A percentile compares a stretch with the other conserved stretches of the same genome.
These are phyloP conservation scores for Dispira parvispora DNA, from an alignment of 192 early-diverging fungal species.

Conservation along the genomic window DNA sequence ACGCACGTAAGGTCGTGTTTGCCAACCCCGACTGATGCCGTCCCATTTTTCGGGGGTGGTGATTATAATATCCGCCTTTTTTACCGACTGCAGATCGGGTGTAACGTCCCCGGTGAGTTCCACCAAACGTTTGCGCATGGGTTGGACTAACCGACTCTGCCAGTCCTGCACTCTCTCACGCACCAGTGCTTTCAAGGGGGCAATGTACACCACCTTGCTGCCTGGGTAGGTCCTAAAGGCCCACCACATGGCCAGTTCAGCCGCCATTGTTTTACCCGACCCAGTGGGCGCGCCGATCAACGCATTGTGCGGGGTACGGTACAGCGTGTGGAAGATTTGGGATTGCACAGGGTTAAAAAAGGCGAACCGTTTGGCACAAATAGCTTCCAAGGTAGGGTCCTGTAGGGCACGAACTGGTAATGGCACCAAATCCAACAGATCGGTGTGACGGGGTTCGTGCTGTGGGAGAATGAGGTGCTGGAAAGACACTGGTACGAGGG, in stretches of 20 bases:
- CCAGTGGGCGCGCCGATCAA: slow-evolving; percentile 94
- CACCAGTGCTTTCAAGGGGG: slow-evolving; percentile 95
- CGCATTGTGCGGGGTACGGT: slow-evolving; percentile 65
- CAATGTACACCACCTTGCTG: slow-evolving; percentile 91
- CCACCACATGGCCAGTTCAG: slow-evolving; percentile 90
- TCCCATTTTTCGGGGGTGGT: slow-evolving; percentile 99
- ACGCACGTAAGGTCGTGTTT: slow-evolving; percentile 76
- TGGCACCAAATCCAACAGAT: slow-evolving; percentile 83
- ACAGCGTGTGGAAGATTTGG: slow-evolving; percentile 96
- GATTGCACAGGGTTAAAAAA: slow-evolving; percentile 99
- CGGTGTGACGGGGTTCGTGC: slow-evolving; percentile 70
- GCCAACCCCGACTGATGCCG: slow-evolving; percentile 86
- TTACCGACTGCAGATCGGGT: slow-evolving; percentile 73
- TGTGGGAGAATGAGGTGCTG: slow-evolving; percentile 82
- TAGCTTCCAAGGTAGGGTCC: slow-evolving; percentile 66
- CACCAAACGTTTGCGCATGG: slow-evolving; percentile 71
- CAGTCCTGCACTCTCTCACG: slow-evolving; percentile 87
- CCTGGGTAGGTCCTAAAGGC: slow-evolving; percentile 69
- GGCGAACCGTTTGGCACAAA: slow-evolving; percentile 69
- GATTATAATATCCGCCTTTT: slow-evolving; percentile 88
- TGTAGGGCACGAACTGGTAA: slow-evolving; percentile 73
- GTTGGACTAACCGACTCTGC: slow-evolving; percentile 43
- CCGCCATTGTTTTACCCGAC: slow-evolving; percentile 93
- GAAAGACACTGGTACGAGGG: slow-evolving; percentile 72
- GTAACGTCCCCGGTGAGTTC: slow-evolving; percentile 94